phyloP scores from a whole-genome alignment of 306 rosid genomes.

The Mimosa bimucronata region DNA sequence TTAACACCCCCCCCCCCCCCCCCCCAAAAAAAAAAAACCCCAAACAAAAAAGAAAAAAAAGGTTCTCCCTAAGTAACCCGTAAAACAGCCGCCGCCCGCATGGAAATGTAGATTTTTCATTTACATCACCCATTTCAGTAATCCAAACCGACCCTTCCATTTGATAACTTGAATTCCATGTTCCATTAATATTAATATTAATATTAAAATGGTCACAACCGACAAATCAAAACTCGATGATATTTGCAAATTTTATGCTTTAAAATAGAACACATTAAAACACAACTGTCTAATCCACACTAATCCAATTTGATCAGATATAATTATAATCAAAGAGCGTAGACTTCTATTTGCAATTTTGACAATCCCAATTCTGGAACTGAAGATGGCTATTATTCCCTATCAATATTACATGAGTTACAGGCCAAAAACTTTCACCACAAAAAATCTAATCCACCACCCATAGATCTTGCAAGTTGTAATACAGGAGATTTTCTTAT shows the following conservation, averaged over 20 bases:
- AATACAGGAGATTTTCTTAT: constrained; percentile 8
- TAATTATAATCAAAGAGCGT: not conserved
- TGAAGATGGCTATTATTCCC: not conserved
- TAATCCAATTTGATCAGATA: no score
- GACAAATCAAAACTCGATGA: not conserved
- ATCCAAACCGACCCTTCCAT: no score
- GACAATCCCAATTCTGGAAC: not conserved
- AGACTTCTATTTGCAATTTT: not conserved
- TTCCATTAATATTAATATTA: not conserved
- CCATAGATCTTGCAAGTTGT: not conserved
- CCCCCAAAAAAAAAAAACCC: no score
- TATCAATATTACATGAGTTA: not conserved
- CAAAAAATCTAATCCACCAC: not conserved
- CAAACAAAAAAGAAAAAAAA: no score
- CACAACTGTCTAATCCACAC: no score
- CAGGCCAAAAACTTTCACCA: not conserved
- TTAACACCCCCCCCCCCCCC: no score
- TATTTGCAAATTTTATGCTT: not conserved
- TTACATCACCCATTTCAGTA: no score
- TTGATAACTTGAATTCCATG: not conserved
- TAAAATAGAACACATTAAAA: not conserved
- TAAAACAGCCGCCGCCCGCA: no score
- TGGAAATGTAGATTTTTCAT: no score
- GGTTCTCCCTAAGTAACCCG: no score
- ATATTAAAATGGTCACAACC: not conserved